These are phyloP conservation scores for Stellera chamaejasme DNA, from an alignment of 345 rosid species.

Conservation along the genomic window DNA sequence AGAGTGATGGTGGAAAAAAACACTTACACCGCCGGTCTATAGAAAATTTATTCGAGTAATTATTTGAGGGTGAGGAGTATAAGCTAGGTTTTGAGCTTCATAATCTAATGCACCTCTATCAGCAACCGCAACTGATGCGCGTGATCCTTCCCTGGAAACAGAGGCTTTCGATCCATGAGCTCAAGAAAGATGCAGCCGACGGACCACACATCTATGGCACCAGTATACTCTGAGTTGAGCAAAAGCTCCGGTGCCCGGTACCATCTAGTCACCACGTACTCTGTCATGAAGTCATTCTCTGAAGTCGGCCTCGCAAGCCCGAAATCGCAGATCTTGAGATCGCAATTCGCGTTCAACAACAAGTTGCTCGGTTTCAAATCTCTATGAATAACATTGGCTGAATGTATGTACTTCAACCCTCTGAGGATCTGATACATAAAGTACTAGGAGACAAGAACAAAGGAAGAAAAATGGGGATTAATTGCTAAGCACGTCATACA, in stretches of 20 bases:
- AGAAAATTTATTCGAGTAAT: too few species aligned
- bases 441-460: constrained; percentile 42
- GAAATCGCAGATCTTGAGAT: constrained; percentile 88
- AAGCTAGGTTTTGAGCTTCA: background rate
- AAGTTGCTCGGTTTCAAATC: constrained; percentile 96
- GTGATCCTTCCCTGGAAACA: constrained; percentile 93
- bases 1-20: too few species aligned
- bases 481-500: background rate
- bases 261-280: constrained; percentile 98
- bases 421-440: constrained; percentile 93
- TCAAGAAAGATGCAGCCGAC: constrained; percentile 98
- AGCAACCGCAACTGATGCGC: constrained; percentile 91
- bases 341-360: constrained; percentile 78
- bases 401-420: constrained; percentile 92
- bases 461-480: background rate
- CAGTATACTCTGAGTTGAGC: constrained; percentile 87
- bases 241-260: constrained; percentile 94
- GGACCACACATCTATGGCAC: constrained; percentile 99
- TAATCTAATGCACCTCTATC: constrained; percentile 52
- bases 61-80: too few species aligned
- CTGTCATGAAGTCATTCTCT: constrained; percentile 95
- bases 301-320: constrained; percentile 90
- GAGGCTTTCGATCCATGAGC: constrained; percentile 86
- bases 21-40: too few species aligned
- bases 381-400: constrained; percentile 91